Conservation (phyloP, 768 basidiomycete genomes). For the Lyophyllum semitale region DNA sequence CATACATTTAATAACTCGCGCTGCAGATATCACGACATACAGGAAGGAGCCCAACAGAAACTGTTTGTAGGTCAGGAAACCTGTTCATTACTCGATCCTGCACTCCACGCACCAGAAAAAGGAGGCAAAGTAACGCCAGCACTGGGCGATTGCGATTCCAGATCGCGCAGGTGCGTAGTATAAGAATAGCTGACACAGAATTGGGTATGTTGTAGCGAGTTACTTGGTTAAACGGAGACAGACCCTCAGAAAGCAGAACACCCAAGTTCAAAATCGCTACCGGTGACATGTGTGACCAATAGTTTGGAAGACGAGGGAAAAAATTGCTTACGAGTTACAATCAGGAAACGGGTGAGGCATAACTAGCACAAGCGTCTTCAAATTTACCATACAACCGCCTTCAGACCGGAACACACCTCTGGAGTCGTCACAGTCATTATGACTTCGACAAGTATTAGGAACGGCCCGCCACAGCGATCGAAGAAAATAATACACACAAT, state of each 20-base stretch:
- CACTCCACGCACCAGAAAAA: neutral
- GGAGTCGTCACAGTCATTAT: neutral
- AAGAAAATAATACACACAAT: neutral
- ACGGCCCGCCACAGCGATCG: neutral
- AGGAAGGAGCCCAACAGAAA: neutral
- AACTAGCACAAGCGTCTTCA: neutral
- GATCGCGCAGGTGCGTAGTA: constrained; percentile 8
- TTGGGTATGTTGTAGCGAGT: neutral
- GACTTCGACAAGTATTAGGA: neutral
- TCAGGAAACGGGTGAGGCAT: neutral
- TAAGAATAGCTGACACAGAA: constrained; percentile 1
- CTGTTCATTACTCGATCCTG: neutral
- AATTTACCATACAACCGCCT: neutral
- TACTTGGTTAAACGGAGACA: neutral
- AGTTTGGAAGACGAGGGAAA: neutral
- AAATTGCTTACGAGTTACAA: neutral
- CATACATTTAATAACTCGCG: neutral
- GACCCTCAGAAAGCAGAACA: constrained; percentile 2
- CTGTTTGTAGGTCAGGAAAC: neutral
- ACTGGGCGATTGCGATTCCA: constrained; percentile 9
- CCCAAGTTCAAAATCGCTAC: neutral
- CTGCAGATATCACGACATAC: neutral
- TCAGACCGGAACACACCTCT: neutral
- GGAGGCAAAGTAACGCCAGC: neutral
- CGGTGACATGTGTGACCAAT: neutral